Evolutionary conservation across 495 filamentous ascomycete genomes (phyloP).

Genomic region (Pyronema domesticum): DNA sequence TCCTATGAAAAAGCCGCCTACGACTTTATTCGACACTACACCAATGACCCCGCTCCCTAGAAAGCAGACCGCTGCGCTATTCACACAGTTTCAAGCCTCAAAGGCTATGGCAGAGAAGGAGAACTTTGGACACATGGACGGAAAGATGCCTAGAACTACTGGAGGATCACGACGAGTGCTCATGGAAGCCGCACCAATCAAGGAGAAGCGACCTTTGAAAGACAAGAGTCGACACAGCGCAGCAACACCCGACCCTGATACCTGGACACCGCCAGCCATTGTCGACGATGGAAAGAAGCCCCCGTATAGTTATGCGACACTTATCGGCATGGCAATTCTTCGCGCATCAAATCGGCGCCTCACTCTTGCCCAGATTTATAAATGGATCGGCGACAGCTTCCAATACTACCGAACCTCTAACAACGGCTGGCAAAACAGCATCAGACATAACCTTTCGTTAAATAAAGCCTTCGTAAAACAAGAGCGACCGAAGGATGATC

Average conservation of each 20-base stretch:
- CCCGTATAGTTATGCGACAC: conserved; percentile 75
- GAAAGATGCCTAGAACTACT: conserved; percentile 37
- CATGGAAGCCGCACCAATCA: conserved; percentile 56
- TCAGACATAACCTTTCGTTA: conserved; percentile 91
- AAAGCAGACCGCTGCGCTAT: conserved; percentile 45
- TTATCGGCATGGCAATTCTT: conserved; percentile 94
- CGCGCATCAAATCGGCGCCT: conserved; percentile 66
- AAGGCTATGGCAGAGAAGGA: conserved; percentile 43
- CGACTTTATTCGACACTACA: conserved; percentile 39
- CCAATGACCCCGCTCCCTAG: conserved; percentile 20
- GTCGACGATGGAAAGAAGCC: conserved; percentile 83
- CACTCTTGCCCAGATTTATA: conserved; percentile 94
- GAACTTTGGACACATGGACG: conserved; percentile 29
- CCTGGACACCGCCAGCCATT: conserved; percentile 37
- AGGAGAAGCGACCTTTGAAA: conserved; percentile 39
- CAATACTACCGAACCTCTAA: conserved; percentile 68
- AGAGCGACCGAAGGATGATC: conserved; percentile 90
- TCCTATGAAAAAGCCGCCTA: conserved; percentile 56
- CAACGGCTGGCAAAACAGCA: conserved; percentile 95
- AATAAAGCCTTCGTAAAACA: conserved; percentile 97
- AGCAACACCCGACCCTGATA: conserved; percentile 12
- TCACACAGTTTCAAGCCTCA: conserved; percentile 41
- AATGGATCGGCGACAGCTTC: conserved; percentile 93
- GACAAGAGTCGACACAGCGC: conserved; percentile 14
- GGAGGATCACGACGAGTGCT: conserved; percentile 46